phyloP scores from a whole-genome alignment of 257 asterid species.

The Penstemon eatonii region DNA sequence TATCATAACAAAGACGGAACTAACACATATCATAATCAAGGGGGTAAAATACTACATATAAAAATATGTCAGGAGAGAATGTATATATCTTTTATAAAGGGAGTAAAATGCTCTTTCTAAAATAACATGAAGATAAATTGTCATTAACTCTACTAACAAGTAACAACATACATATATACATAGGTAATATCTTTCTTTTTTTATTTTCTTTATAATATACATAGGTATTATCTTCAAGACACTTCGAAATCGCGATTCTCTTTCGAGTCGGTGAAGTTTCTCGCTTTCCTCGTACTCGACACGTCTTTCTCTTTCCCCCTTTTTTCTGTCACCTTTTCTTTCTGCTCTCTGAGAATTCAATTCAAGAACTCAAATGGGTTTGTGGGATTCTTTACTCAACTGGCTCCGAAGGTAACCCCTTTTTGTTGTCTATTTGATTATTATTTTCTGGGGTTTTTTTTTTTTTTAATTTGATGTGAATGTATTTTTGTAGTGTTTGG shows the following conservation, averaged over 20 bases:
- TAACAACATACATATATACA: no score
- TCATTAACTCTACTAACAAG: no score
- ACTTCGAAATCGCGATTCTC: not conserved
- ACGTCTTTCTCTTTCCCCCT: conserved; percentile 9
- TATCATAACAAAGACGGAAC: no score
- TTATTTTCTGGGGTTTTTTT: not conserved
- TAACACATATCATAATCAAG: no score
- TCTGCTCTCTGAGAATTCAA: conserved; percentile 21
- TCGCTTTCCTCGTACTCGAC: not conserved
- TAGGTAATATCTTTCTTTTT: no score
- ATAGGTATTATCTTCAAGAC: no score
- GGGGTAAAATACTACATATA: no score
- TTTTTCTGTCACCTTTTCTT: conserved; percentile 12
- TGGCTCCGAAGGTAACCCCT: conserved; percentile 76
- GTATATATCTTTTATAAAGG: no score
- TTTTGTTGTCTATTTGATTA: not conserved
- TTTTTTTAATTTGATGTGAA: not conserved
- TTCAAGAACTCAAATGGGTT: conserved; percentile 54
- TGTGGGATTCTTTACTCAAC: conserved; percentile 77
- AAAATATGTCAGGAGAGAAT: no score
- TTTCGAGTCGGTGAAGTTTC: conserved; percentile 37
- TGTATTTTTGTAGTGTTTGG: not conserved
- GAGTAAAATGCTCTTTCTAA: no score
- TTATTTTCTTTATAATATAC: no score
- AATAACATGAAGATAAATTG: no score